Percentiles rank a stretch among this genome's conserved stretches.
Conservation (phyloP, 371 early-diverging fungal genomes). For the Dinochytrium kinnereticum region DNA sequence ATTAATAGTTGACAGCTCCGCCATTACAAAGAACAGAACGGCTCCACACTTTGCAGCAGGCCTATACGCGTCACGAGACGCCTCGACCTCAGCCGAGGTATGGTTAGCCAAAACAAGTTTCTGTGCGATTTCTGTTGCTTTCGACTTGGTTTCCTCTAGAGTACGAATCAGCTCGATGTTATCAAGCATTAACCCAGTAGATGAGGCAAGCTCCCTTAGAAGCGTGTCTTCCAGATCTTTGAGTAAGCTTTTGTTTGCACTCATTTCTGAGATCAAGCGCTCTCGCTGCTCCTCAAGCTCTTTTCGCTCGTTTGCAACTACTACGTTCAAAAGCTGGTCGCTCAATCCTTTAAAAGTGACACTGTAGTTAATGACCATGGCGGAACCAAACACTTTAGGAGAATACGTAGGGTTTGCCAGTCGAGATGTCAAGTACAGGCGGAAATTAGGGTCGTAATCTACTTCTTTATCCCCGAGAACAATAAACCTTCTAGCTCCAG, state of each 20-base stretch:
- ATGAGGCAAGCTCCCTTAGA: slow-evolving; percentile 62
- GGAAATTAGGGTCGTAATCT: slow-evolving; percentile 63
- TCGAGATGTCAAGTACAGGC: slow-evolving; percentile 60
- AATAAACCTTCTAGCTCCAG: slow-evolving; percentile 59
- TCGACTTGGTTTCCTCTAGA: slow-evolving; percentile 65
- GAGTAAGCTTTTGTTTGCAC: slow-evolving; percentile 58
- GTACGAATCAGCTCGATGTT: slow-evolving; percentile 66
- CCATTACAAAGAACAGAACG: slow-evolving; percentile 64
- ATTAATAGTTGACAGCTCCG: slow-evolving; percentile 63
- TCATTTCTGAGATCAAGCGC: slow-evolving; percentile 61
- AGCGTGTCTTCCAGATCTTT: slow-evolving; percentile 64
- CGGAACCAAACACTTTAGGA: slow-evolving; percentile 64
- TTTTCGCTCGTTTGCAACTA: slow-evolving; percentile 62
- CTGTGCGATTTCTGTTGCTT: slow-evolving; percentile 64
- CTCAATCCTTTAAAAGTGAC: slow-evolving; percentile 66
- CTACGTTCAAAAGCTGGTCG: slow-evolving; percentile 66
- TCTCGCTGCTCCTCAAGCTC: slow-evolving; percentile 67
- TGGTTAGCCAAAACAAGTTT: slow-evolving; percentile 64
- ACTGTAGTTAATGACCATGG: slow-evolving; percentile 68
- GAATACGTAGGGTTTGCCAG: slow-evolving; percentile 64
- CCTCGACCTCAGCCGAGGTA: slow-evolving; percentile 64
- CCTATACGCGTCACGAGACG: slow-evolving; percentile 61
- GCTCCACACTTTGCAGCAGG: slow-evolving; percentile 66
- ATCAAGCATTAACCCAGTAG: slow-evolving; percentile 67
- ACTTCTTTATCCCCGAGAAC: slow-evolving; percentile 68